These are phyloP conservation scores for Trichothecium sympodiale DNA, from an alignment of 2,329 filamentous ascomycete species.

Conservation along the genomic window DNA sequence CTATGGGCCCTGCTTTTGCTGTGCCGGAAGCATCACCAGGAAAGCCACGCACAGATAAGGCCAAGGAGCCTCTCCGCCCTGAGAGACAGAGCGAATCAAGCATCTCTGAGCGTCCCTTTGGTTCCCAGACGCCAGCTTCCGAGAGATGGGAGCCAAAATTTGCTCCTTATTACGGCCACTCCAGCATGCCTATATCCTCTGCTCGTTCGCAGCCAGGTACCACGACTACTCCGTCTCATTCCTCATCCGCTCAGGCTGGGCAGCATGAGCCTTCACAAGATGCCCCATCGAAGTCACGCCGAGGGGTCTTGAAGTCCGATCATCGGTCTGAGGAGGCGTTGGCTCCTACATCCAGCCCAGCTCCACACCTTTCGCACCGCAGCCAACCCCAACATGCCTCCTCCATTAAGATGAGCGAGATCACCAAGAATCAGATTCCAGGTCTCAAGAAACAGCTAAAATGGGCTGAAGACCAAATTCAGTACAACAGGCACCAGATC, in stretches of 20 bases:
- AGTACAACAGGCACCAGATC: conserved; percentile 52
- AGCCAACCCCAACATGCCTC: conserved; percentile 18
- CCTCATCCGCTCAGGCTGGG: too few relatives aligned
- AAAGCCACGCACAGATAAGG: conserved; percentile 10
- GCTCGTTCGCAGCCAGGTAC: too few relatives aligned
- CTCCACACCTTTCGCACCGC: too few relatives aligned
- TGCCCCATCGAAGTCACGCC: too few relatives aligned
- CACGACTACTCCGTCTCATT: too few relatives aligned
- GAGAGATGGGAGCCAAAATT: conserved; percentile 33
- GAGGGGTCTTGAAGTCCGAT: too few relatives aligned
- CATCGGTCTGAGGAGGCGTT: too few relatives aligned
- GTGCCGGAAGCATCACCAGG: conserved; percentile 10
- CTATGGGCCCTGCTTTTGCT: conserved; percentile 17
- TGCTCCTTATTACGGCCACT: conserved; percentile 32
- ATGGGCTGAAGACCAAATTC: conserved; percentile 45
- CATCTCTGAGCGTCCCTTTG: conserved; percentile 18
- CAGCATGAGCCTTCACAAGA: too few relatives aligned
- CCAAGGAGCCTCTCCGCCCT: conserved; percentile 10
- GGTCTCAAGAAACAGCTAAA: conserved; percentile 40
- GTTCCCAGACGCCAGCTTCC: conserved; percentile 24
- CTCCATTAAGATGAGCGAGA: conserved; percentile 50
- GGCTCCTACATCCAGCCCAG: too few relatives aligned
- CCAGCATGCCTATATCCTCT: conserved; percentile 21
- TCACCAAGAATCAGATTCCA: conserved; percentile 47
- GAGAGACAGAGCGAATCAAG: conserved; percentile 19